These are phyloP conservation scores for Aspergillus felis DNA, from an alignment of 2,329 filamentous ascomycete genomes.

Conservation along the genomic window DNA sequence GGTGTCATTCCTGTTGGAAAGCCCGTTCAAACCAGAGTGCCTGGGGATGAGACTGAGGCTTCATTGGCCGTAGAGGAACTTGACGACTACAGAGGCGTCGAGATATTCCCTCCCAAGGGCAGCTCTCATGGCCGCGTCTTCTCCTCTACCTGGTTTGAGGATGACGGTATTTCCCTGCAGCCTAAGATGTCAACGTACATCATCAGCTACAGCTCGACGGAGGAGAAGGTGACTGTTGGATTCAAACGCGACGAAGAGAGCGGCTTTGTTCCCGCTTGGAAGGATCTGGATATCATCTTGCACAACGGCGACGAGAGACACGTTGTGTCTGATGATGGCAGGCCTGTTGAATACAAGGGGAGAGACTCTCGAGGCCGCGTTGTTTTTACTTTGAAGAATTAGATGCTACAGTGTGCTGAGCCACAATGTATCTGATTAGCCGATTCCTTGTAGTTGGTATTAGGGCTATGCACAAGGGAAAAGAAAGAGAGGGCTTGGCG, in stretches of 20 bases:
- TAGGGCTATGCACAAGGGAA: neutral
- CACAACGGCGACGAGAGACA: conserved; percentile 48
- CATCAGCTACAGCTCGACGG: conserved; percentile 43
- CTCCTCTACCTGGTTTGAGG: conserved; percentile 51
- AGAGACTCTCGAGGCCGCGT: conserved; percentile 23
- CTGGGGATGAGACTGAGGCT: conserved; percentile 48
- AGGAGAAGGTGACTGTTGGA: conserved; percentile 42
- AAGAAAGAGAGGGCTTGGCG: neutral
- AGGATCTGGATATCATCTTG: conserved; percentile 48
- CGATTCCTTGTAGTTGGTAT: neutral
- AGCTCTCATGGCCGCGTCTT: conserved; percentile 39
- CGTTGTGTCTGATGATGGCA: conserved; percentile 32
- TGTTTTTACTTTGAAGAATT: conserved; percentile 29
- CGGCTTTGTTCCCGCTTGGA: conserved; percentile 49
- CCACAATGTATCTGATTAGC: neutral
- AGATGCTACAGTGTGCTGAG: neutral
- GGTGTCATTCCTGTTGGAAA: conserved; percentile 52
- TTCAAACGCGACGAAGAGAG: conserved; percentile 38
- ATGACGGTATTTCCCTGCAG: conserved; percentile 52
- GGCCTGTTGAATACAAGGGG: conserved; percentile 26
- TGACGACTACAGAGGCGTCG: conserved; percentile 55
- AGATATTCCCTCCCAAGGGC: conserved; percentile 53
- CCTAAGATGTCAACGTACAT: conserved; percentile 42
- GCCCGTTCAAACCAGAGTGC: conserved; percentile 48
- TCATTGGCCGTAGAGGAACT: conserved; percentile 36